Evolutionary conservation across 352 stramenopile species (phyloP).

Genomic region (Phytophthora pinifolia): DNA sequence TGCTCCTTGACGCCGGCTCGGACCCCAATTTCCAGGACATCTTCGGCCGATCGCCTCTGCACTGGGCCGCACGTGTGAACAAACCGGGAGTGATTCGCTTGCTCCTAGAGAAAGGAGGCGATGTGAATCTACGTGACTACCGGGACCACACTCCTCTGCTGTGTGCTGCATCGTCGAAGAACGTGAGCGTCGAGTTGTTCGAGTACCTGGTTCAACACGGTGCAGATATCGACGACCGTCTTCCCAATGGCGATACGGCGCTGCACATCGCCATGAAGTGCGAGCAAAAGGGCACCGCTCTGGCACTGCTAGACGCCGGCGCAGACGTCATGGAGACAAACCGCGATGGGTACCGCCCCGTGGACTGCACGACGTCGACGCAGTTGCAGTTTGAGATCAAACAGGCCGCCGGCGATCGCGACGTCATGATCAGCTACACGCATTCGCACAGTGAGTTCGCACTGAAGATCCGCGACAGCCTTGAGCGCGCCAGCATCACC

Average conservation of each 20-base stretch:
- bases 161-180: conserved; percentile 57
- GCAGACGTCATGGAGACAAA: conserved; percentile 69
- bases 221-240: conserved; percentile 64
- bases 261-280: conserved; percentile 78
- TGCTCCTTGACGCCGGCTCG: conserved; percentile 54
- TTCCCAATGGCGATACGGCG: conserved; percentile 70
- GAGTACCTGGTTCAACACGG: conserved; percentile 49
- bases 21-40: conserved; percentile 76
- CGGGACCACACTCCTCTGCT: conserved; percentile 64
- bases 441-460: conserved; percentile 80
- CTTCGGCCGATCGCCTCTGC: conserved; percentile 56
- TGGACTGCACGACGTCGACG: conserved; percentile 84
- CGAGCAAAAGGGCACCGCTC: conserved; percentile 58
- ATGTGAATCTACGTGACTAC: conserved; percentile 59
- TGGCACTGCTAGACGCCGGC: conserved; percentile 58
- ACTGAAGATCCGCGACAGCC: conserved; percentile 59
- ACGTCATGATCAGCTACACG: conserved; percentile 90
- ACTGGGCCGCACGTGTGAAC: conserved; percentile 69
- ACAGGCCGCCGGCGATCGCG: conserved; percentile 66
- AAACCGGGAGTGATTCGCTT: conserved; percentile 47
- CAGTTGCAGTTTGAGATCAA: conserved; percentile 86
- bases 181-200: conserved; percentile 54
- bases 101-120: conserved; percentile 49
- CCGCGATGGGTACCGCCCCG: conserved; percentile 59
- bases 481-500: conserved; percentile 76